Evolutionary conservation across 2,329 filamentous ascomycete species (phyloP), one percentile per base, ranked within the genome.

Genomic region (Neofusicoccum cordaticola): DNA sequence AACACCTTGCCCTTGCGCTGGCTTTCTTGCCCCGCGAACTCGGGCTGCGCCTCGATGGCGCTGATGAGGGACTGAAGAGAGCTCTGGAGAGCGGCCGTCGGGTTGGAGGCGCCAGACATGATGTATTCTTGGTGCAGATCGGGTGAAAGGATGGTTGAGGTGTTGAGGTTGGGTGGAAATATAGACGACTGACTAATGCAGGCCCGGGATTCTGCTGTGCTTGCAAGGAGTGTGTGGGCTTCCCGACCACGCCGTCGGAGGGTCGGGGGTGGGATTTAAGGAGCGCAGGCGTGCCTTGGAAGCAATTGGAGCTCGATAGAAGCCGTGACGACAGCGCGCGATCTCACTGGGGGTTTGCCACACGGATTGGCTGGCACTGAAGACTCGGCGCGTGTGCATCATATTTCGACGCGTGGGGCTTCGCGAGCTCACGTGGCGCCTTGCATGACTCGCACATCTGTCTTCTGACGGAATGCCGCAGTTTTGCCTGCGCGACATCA

Each of bases 401-500:
- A 47, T 27, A 7, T 6, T 1, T 22, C n/a, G n/a, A 48, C 42
- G 42, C 56, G 56, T 8, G 4, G 31, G 9, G 11, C 15, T 7
- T 13, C 56, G 31, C 56, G 56, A 9, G 3, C 15, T 37, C 56
- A 60, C 41, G 56, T 60, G 56, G 2, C 6, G 0, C 0, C 3
- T 0, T 19, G 13, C 56, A 58, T 60, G 56, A 60, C 56, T 60
- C 56, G 56, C 42, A 2, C 13, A 2, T 3, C 2, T 7, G n/a
- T 39, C n/a, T n/a, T 45, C 27, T 27, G 56, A 45, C 13, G 37
- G 13, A 47, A 9, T 60, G 27, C 56, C 42, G 56, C 17, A 19
- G 56, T 48, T 60, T 60, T 60, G 56, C 56, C 53, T 41, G 39
- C 42, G 44, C 53, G 27, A 48, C 56, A 60, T 47, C 56, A 60